Evolutionary conservation across 768 basidiomycete genomes (phyloP).

Genomic region (Pleurotus djamor): DNA sequence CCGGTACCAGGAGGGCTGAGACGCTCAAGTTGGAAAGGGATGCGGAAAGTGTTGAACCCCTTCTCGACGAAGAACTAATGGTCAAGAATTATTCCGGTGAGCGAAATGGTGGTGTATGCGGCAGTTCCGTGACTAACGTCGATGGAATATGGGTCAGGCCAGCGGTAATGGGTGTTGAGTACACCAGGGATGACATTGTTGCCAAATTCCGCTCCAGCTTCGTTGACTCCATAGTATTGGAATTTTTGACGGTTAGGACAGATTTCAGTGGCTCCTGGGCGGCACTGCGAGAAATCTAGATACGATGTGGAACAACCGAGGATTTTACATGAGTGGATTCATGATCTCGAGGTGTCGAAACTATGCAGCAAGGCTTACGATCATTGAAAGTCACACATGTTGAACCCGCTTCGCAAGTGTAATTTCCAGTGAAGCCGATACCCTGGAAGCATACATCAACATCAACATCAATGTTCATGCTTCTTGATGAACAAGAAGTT

Average conservation of each 20-base stretch:
- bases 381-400: background rate
- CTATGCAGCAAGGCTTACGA: background rate
- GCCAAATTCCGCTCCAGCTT: conserved; percentile 64
- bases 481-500: conserved; percentile 30
- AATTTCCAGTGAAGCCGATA: background rate
- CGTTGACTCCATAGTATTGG: conserved; percentile 60
- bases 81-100: too few relatives aligned
- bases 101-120: too few relatives aligned
- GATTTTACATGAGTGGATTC: too few relatives aligned
- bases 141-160: conserved; percentile 41
- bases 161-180: conserved; percentile 43
- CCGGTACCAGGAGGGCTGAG: conserved; percentile 50
- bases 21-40: conserved; percentile 60
- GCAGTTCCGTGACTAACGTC: conserved; percentile 18
- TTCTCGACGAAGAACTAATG: conserved; percentile 48
- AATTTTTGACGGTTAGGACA: conserved; percentile 45
- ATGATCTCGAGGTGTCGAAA: background rate
- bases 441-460: conserved; percentile 9
- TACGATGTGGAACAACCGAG: background rate
- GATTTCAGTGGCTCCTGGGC: conserved; percentile 14
- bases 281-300: background rate
- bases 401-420: background rate
- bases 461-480: conserved; percentile 12
- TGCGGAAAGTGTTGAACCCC: conserved; percentile 62
- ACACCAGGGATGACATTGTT: conserved; percentile 41